These are phyloP conservation scores for Glycine soja DNA, from an alignment of 306 rosid genomes.

Conservation along the genomic window DNA sequence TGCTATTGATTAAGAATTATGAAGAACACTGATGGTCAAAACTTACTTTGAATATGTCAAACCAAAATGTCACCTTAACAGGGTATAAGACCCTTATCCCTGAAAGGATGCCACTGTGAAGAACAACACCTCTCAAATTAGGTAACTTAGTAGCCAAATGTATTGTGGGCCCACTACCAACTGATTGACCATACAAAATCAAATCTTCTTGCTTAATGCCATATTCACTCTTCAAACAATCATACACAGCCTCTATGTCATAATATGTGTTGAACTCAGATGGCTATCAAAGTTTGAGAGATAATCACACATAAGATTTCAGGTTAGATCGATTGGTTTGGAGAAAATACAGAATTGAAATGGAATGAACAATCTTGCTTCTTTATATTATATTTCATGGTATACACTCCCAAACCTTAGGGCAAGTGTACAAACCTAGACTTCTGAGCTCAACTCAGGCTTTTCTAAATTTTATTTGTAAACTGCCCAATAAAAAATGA, in stretches of 20 bases:
- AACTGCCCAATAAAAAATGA: background rate
- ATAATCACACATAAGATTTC: slow-evolving; percentile 42
- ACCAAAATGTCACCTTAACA: slow-evolving; percentile 94
- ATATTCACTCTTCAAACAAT: slow-evolving; percentile 81
- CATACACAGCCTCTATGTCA: slow-evolving; percentile 95
- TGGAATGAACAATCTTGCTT: slow-evolving; percentile 24
- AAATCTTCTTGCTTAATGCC: slow-evolving; percentile 82
- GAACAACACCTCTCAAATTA: slow-evolving; percentile 84
- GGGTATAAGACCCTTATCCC: slow-evolving; percentile 94
- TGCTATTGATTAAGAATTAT: background rate
- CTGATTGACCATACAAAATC: slow-evolving; percentile 95
- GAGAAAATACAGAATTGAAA: slow-evolving; percentile 16
- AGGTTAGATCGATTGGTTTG: slow-evolving; percentile 31
- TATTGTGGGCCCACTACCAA: slow-evolving; percentile 94
- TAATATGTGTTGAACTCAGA: slow-evolving; percentile 92
- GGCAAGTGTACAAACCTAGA: background rate
- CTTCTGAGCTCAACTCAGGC: background rate
- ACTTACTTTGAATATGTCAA: slow-evolving; percentile 95
- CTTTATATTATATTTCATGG: background rate
- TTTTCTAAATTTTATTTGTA: background rate
- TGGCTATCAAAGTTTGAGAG: slow-evolving; percentile 64
- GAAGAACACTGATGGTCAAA: slow-evolving; percentile 20
- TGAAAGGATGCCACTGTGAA: slow-evolving; percentile 96
- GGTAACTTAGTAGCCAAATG: slow-evolving; percentile 82
- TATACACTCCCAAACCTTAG: slow-evolving; percentile 8